Conservation (phyloP, 2,329 filamentous ascomycete genomes). For the Lasiodiplodia citricola region DNA sequence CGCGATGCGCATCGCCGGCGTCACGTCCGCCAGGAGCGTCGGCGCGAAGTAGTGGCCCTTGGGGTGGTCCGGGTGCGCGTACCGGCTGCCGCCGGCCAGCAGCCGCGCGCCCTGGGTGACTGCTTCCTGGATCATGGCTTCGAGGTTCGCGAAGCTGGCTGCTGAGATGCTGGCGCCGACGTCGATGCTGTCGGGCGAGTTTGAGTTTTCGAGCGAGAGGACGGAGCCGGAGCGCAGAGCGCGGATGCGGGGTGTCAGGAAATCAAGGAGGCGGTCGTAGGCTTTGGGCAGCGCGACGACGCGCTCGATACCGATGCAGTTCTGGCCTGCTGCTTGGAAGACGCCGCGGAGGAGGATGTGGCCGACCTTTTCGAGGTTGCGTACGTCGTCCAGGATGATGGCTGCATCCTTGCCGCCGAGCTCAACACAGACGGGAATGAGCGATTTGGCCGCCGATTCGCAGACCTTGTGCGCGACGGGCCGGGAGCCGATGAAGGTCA, state of each 20-base stretch:
- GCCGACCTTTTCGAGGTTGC: conserved; percentile 70
- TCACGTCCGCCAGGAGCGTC: conserved; percentile 90
- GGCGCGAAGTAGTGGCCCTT: conserved; percentile 90
- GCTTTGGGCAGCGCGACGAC: conserved; percentile 80
- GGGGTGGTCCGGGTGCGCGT: conserved; percentile 73
- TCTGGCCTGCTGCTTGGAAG: conserved; percentile 95
- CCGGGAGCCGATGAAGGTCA: conserved; percentile 95
- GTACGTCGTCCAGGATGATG: conserved; percentile 81
- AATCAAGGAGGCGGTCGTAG: conserved; percentile 73
- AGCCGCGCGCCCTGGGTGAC: conserved; percentile 79
- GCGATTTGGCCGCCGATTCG: conserved; percentile 78
- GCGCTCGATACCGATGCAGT: conserved; percentile 96
- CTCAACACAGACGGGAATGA: conserved; percentile 90
- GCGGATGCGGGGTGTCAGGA: conserved; percentile 75
- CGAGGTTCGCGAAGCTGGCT: conserved; percentile 74
- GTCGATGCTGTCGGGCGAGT: conserved; percentile 59
- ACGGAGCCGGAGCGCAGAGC: conserved; percentile 76
- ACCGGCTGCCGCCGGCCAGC: conserved; percentile 76
- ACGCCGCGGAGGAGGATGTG: conserved; percentile 89
- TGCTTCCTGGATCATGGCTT: conserved; percentile 77
- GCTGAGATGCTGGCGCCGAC: conserved; percentile 90
- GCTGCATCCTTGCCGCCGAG: conserved; percentile 95
- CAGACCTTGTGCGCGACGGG: conserved; percentile 88
- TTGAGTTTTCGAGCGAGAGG: conserved; percentile 43
- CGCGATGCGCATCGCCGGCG: conserved; percentile 81